These are phyloP conservation scores for Guyanaporus albipodus DNA, from an alignment of 768 basidiomycete genomes.

Conservation along the genomic window DNA sequence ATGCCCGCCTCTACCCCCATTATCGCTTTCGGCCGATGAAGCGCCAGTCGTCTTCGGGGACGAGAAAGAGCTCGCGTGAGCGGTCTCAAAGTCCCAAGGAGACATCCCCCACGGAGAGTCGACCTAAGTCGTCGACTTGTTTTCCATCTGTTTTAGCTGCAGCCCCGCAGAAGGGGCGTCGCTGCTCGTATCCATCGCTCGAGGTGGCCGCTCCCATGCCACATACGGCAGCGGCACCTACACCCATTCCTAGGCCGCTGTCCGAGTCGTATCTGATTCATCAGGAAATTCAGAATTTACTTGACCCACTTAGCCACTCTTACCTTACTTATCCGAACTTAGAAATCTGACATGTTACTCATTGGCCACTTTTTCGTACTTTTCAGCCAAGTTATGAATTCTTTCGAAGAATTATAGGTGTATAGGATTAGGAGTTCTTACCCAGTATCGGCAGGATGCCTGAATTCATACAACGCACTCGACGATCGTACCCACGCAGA, in stretches of 20 bases:
- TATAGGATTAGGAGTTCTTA: too few species aligned
- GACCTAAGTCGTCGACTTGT: not conserved
- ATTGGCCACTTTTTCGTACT: too few species aligned
- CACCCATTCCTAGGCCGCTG: too few species aligned
- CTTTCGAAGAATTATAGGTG: too few species aligned
- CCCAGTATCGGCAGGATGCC: too few species aligned
- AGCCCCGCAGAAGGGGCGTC: slow-evolving; percentile 1
- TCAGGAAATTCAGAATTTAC: too few species aligned
- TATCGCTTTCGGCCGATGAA: slow-evolving; percentile 62
- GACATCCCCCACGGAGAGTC: slow-evolving; percentile 4
- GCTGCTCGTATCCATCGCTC: slow-evolving; percentile 1
- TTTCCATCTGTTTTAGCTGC: slow-evolving; percentile 17
- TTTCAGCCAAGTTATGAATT: too few species aligned
- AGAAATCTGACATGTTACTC: too few species aligned
- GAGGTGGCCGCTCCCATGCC: not conserved
- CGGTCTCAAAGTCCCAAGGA: slow-evolving; percentile 2
- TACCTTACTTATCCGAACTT: too few species aligned
- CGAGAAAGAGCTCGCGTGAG: slow-evolving; percentile 17
- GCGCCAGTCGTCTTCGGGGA: slow-evolving; percentile 25
- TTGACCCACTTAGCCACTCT: too few species aligned
- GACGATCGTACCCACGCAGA: too few species aligned
- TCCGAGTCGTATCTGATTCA: not conserved
- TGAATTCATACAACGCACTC: too few species aligned
- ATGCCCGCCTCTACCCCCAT: slow-evolving; percentile 53
- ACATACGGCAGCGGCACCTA: not conserved